phyloP scores from a whole-genome alignment of 257 asterid genomes.

The Ligustrum vulgare region DNA sequence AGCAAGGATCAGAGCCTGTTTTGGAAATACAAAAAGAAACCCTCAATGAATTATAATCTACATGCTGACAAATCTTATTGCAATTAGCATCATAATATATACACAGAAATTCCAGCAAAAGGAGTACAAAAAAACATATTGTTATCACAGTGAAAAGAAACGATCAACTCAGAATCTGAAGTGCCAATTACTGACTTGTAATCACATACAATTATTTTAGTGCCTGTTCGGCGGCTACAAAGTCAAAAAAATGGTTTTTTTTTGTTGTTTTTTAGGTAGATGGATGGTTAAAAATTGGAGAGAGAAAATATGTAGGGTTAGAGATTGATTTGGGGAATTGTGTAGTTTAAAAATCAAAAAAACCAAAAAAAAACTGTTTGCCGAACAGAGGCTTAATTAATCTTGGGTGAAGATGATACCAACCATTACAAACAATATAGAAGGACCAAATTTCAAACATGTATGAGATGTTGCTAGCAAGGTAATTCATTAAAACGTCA shows the following conservation, averaged over 20 bases:
- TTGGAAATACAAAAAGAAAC: slow-evolving; percentile 22
- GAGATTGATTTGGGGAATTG: too few relatives aligned
- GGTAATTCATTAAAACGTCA: neutral
- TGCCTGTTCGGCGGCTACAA: too few relatives aligned
- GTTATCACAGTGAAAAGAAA: neutral
- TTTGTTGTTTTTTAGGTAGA: too few relatives aligned
- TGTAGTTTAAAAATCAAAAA: too few relatives aligned
- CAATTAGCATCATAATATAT: neutral
- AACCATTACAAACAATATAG: neutral
- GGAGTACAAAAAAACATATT: neutral
- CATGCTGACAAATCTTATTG: neutral
- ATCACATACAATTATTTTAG: neutral
- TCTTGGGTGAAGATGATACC: neutral
- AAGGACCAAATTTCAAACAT: neutral
- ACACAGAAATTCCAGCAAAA: neutral
- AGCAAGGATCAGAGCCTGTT: slow-evolving; percentile 87
- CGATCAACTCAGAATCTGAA: neutral
- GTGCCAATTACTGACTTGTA: neutral
- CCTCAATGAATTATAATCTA: slow-evolving; percentile 3
- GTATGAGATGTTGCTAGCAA: slow-evolving; percentile 1
- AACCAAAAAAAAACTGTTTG: too few relatives aligned
- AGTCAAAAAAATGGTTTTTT: too few relatives aligned
- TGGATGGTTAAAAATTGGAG: too few relatives aligned
- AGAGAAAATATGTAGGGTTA: too few relatives aligned
- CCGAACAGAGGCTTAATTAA: too few relatives aligned